Evolutionary conservation across 2,329 filamentous ascomycete species (phyloP).

Genomic region (Clonostachys sp.): DNA sequence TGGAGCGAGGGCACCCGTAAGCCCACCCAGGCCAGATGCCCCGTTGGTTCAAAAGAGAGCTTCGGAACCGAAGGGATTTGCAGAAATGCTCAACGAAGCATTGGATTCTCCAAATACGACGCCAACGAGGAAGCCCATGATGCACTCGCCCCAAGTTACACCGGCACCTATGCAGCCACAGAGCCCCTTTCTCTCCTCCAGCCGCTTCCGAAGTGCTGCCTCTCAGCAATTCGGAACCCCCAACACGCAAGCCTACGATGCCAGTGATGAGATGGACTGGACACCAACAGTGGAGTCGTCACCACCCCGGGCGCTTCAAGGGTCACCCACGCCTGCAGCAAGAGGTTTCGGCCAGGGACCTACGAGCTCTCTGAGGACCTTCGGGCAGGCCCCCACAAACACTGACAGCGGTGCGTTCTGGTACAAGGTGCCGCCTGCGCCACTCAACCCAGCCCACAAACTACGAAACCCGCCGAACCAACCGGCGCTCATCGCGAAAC

Average conservation of each 20-base stretch:
- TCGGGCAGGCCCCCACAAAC: constrained; percentile 39
- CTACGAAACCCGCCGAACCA: constrained; percentile 57
- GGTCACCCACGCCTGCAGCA: constrained; percentile 19
- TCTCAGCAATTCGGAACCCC: constrained; percentile 5
- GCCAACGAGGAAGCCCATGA: no score
- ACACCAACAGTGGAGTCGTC: constrained; percentile 43
- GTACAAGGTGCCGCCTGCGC: constrained; percentile 66
- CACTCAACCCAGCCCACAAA: constrained; percentile 59
- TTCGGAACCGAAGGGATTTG: background rate
- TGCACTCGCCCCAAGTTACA: no score
- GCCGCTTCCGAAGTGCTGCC: no score
- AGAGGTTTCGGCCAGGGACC: no score
- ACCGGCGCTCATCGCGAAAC: constrained; percentile 42
- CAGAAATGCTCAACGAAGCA: constrained; percentile 1
- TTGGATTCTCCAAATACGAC: background rate
- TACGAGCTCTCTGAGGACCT: constrained; percentile 13
- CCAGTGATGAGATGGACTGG: constrained; percentile 67
- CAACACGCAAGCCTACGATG: constrained; percentile 18
- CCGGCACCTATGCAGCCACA: no score
- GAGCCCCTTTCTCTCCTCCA: no score
- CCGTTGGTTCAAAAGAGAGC: no score
- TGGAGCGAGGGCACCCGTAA: constrained; percentile 1
- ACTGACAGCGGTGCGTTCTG: constrained; percentile 54
- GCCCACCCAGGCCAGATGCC: no score
- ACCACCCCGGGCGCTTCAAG: constrained; percentile 29